Base-by-base conservation (phyloP, 768 basidiomycete species). In the Clavaria fumosa region DNA sequence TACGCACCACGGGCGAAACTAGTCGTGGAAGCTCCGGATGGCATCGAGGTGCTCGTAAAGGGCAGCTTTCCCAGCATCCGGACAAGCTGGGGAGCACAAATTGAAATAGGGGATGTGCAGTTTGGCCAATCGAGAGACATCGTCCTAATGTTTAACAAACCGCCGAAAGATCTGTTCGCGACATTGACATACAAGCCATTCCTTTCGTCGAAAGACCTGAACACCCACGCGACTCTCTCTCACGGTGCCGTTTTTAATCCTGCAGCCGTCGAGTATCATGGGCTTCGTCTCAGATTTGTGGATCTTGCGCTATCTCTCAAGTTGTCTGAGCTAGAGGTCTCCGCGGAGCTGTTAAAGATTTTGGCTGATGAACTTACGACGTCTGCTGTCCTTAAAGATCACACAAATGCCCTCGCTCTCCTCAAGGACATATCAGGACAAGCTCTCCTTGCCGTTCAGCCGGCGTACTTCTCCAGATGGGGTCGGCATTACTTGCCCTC, bases 401-500 rank as follows among this genome's bases (percentile, higher is more conserved):
- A 41, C 26, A 12, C 34, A 10, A 35, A 35, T n/a, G 40, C 40
- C 10, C 26, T 36, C 7, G 40, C 40, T 11, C 23, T 41, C 5
- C 34, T 10, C 19, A 41, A 36, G 20, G 40, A 41, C 31, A 17
- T 41, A 3, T 26, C 34, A 4, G 40, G 40, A 12, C 34, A 41
- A 14, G 40, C 31, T 14, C 20, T 20, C 5, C 24, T 41, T 12
- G 40, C 34, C 14, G 27, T 35, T 23, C 23, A 35, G 23, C 14
- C 33, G 14, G 24, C 34, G 4, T 21, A 27, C n/a, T 43, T 35
- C 33, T 12, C 18, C 21, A 31, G 39, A 7, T 43, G 42, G 42
- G 42, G 42, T 4, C 31, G 39, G 22, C 42, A 43, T 22, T 43
- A 43, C 32, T 23, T 40, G 9, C 39, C 42, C 19, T 35, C 32